A percentile compares a stretch with the other conserved stretches of the same genome.
Conservation (phyloP, 768 basidiomycete genomes). For the Pleurotus tuber-regium region DNA sequence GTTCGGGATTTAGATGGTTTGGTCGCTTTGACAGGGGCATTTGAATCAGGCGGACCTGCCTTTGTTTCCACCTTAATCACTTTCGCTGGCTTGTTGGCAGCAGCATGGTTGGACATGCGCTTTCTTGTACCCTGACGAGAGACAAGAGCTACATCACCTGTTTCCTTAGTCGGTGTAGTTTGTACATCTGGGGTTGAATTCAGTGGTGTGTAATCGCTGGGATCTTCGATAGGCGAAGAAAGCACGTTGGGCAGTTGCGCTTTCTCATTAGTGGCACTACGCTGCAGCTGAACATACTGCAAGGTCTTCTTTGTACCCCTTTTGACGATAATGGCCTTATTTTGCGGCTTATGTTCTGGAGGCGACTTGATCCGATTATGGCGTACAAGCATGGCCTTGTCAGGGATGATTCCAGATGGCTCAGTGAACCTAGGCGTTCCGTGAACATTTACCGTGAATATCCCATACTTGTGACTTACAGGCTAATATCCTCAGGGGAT, state of each 20-base stretch:
- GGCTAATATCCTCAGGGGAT: constrained; percentile 7
- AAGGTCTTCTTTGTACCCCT: constrained; percentile 14
- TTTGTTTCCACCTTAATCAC: constrained; percentile 4
- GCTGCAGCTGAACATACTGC: constrained; percentile 9
- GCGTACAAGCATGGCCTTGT: not conserved
- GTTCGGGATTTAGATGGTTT: constrained; percentile 19
- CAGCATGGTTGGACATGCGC: constrained; percentile 6
- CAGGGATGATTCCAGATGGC: not conserved
- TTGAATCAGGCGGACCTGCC: constrained; percentile 12
- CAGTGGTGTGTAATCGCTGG: constrained; percentile 3
- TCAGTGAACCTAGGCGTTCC: constrained; percentile 8
- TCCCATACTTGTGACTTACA: constrained; percentile 6
- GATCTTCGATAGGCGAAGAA: constrained; percentile 14
- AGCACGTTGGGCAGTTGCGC: not conserved
- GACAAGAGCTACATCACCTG: not conserved
- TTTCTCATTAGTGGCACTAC: constrained; percentile 13
- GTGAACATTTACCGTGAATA: too few species aligned
- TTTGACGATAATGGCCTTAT: not conserved
- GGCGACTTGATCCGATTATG: constrained; percentile 1
- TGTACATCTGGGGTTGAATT: not conserved
- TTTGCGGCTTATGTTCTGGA: not conserved
- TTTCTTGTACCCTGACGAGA: not conserved
- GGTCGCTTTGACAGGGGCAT: constrained; percentile 19
- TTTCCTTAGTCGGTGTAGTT: not conserved
- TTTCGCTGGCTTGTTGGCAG: constrained; percentile 6